Percentiles rank a stretch among this genome's conserved stretches.
phyloP scores from a whole-genome alignment of 2,329 filamentous ascomycete genomes.

The Cytospora mali region DNA sequence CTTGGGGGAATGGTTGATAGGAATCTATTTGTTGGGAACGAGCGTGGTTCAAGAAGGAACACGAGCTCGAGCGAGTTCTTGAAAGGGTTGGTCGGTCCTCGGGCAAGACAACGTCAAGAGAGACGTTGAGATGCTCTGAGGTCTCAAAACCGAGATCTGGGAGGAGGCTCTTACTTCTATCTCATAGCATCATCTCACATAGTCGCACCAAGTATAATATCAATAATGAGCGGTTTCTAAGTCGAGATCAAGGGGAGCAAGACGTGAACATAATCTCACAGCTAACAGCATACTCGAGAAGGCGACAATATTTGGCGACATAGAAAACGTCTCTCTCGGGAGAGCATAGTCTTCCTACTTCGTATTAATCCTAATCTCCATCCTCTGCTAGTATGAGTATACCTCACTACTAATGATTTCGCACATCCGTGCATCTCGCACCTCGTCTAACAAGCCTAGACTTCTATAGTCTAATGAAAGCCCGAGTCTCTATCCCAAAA shows the following conservation, averaged over 20 bases:
- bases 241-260: neutral
- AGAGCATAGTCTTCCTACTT: conserved; percentile 11
- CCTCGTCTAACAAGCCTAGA: neutral
- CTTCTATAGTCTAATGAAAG: conserved; percentile 18
- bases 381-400: conserved; percentile 5
- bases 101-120: neutral
- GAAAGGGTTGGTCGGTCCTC: neutral
- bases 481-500: conserved; percentile 24
- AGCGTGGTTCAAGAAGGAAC: too few species aligned
- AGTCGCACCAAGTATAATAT: neutral
- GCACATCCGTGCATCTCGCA: conserved; percentile 3
- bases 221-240: neutral
- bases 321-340: neutral
- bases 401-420: conserved; percentile 16
- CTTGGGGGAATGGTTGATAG: neutral
- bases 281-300: neutral
- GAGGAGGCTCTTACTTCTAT: neutral
- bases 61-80: neutral
- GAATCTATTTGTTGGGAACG: too few species aligned
- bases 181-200: neutral
- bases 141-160: neutral
- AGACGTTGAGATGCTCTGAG: neutral
- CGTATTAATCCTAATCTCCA: conserved; percentile 16
- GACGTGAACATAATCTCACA: neutral
- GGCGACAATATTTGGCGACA: neutral